Percentiles rank a stretch among this genome's conserved stretches.
These are phyloP conservation scores for Trifolium subterraneum DNA, from an alignment of 306 rosid species.

Conservation along the genomic window DNA sequence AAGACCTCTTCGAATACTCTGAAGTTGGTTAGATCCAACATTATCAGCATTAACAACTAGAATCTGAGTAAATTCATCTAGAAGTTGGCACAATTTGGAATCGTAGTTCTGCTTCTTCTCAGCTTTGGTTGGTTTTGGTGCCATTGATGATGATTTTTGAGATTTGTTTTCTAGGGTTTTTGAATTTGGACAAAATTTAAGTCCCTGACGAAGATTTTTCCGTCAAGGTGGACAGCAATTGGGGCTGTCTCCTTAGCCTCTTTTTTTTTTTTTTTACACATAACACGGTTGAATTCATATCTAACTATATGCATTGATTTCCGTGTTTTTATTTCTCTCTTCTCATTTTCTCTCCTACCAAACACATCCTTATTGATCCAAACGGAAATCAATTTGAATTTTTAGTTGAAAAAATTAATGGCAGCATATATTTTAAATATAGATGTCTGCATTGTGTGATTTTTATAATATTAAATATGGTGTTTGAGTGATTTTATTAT, in stretches of 20 bases:
- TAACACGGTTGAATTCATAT: too few relatives aligned
- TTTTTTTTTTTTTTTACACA: too few relatives aligned
- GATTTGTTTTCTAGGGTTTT: not conserved
- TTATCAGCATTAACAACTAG: constrained; percentile 87
- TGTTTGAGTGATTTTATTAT: too few relatives aligned
- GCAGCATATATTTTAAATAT: too few relatives aligned
- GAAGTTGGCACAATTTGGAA: constrained; percentile 68
- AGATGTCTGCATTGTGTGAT: too few relatives aligned
- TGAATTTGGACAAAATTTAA: constrained; percentile 53
- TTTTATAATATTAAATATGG: too few relatives aligned
- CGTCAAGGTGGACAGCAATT: constrained; percentile 80
- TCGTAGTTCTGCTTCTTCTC: constrained; percentile 83
- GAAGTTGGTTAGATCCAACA: constrained; percentile 90
- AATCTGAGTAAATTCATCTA: constrained; percentile 75
- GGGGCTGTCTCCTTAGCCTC: constrained; percentile 79
- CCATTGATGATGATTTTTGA: constrained; percentile 43
- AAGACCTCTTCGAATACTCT: constrained; percentile 74
- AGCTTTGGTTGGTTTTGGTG: constrained; percentile 68
- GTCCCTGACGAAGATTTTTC: constrained; percentile 70
- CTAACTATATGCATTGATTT: too few relatives aligned
- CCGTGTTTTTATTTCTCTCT: too few relatives aligned
- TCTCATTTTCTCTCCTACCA: too few relatives aligned
- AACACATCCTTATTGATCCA: too few relatives aligned
- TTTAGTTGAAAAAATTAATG: too few relatives aligned
- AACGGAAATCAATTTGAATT: too few relatives aligned